Evolutionary conservation across 2,329 filamentous ascomycete species (phyloP).

Genomic region (Xylariales sp.): DNA sequence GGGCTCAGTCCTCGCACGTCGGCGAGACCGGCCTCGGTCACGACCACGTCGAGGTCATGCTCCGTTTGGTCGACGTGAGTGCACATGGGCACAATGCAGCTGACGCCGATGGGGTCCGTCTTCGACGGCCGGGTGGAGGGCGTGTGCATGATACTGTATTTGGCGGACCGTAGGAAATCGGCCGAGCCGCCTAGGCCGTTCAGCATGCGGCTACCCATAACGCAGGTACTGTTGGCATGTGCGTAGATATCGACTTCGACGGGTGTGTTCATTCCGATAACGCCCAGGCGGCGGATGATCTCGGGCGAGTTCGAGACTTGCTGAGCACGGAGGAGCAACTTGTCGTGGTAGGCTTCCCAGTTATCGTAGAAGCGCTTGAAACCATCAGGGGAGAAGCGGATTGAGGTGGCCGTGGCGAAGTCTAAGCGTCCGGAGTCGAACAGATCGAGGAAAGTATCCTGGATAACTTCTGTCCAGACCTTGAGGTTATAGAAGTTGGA

Average conservation of each 20-base stretch:
- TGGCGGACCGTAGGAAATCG: constrained; percentile 76
- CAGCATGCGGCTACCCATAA: constrained; percentile 86
- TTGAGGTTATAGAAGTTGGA: constrained; percentile 89
- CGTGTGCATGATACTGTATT: constrained; percentile 94
- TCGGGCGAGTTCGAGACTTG: constrained; percentile 90
- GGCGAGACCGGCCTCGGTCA: constrained; percentile 80
- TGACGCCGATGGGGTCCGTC: constrained; percentile 83
- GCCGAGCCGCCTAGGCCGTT: constrained; percentile 79
- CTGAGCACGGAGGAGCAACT: constrained; percentile 88
- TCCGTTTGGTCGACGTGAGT: constrained; percentile 94
- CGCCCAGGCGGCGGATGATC: constrained; percentile 86
- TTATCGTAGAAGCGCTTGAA: constrained; percentile 91
- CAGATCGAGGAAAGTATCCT: constrained; percentile 92
- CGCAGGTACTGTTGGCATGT: constrained; percentile 90
- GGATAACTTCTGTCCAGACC: constrained; percentile 93
- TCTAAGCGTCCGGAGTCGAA: constrained; percentile 90
- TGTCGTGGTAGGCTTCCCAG: constrained; percentile 83
- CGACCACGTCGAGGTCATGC: constrained; percentile 90
- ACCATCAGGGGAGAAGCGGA: constrained; percentile 90
- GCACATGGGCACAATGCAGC: constrained; percentile 93
- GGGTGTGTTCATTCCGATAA: constrained; percentile 95
- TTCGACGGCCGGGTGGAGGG: constrained; percentile 84
- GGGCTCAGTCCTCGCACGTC: constrained; percentile 86
- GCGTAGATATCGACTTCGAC: constrained; percentile 96
- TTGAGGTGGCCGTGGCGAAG: constrained; percentile 89